phyloP scores from a whole-genome alignment of 2,329 filamentous ascomycete species.

The Colletotrichum limetticola region DNA sequence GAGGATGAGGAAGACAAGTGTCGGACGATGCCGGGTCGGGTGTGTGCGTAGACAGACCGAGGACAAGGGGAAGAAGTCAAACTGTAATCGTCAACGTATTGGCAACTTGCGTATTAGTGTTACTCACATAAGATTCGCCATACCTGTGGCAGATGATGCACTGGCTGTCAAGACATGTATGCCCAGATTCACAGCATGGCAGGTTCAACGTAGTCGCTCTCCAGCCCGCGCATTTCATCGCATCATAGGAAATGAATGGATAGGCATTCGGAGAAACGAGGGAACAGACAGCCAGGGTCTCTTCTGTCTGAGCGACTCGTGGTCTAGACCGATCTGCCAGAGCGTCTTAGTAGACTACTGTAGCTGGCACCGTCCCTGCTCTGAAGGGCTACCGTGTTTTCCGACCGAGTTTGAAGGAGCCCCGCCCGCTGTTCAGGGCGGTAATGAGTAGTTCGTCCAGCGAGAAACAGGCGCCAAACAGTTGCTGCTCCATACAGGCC shows the following conservation, averaged over 20 bases:
- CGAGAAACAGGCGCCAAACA: constrained; percentile 11
- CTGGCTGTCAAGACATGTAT: neutral
- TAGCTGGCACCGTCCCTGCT: constrained; percentile 23
- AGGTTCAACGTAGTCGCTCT: constrained; percentile 23
- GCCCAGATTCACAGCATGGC: constrained; percentile 9
- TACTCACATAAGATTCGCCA: neutral
- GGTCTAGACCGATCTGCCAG: constrained; percentile 21
- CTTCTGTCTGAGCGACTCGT: neutral
- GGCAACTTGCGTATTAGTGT: neutral
- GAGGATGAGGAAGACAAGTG: neutral
- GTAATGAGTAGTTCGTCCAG: constrained; percentile 3
- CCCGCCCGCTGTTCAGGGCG: neutral
- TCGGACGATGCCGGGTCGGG: constrained; percentile 27
- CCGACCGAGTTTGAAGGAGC: neutral
- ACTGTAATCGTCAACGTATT: neutral
- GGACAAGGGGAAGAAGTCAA: neutral
- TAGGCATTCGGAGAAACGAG: neutral
- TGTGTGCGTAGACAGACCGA: constrained; percentile 7
- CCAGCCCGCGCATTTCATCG: neutral
- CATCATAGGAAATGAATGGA: constrained; percentile 1
- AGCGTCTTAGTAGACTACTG: neutral
- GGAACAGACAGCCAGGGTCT: neutral
- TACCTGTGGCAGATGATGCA: constrained; percentile 21
- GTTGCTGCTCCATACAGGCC: neutral
- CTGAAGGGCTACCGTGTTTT: neutral